These are phyloP conservation scores for Yamadazyma atlantica DNA, from an alignment of 1,139 yeast species.

Conservation along the genomic window DNA sequence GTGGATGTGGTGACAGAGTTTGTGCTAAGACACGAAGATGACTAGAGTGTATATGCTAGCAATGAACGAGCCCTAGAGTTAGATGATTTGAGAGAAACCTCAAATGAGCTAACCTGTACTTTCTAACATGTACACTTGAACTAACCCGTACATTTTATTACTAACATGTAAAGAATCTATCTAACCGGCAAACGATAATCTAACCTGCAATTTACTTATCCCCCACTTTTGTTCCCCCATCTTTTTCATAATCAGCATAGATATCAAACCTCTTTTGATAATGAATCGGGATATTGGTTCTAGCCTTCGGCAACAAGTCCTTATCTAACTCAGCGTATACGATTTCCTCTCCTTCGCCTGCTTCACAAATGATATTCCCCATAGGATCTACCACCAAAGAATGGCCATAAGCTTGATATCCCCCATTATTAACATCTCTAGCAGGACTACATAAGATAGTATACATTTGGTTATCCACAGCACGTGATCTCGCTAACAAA, in stretches of 20 bases:
- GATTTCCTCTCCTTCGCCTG: constrained; percentile 82
- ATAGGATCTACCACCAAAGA: constrained; percentile 83
- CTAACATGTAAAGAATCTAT: no score
- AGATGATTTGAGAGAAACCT: no score
- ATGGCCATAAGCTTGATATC: constrained; percentile 92
- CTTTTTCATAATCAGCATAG: constrained; percentile 64
- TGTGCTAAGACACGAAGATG: constrained; percentile 57
- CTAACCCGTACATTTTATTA: no score
- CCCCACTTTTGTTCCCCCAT: constrained; percentile 40
- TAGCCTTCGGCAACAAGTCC: constrained; percentile 55
- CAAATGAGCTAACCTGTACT: no score
- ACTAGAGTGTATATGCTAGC: no score
- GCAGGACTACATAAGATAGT: constrained; percentile 88
- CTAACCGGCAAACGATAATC: no score
- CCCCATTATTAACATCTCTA: constrained; percentile 60
- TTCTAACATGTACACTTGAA: no score
- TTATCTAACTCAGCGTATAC: constrained; percentile 79
- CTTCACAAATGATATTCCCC: constrained; percentile 80
- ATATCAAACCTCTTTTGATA: constrained; percentile 79
- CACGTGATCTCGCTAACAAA: constrained; percentile 78
- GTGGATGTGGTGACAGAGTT: constrained; percentile 56
- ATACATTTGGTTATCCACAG: constrained; percentile 85
- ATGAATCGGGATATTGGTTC: constrained; percentile 76
- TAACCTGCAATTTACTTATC: constrained; percentile 22
- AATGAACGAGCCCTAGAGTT: no score